phyloP scores from a whole-genome alignment of 2,329 filamentous ascomycete genomes.

The Apiospora arundinis region DNA sequence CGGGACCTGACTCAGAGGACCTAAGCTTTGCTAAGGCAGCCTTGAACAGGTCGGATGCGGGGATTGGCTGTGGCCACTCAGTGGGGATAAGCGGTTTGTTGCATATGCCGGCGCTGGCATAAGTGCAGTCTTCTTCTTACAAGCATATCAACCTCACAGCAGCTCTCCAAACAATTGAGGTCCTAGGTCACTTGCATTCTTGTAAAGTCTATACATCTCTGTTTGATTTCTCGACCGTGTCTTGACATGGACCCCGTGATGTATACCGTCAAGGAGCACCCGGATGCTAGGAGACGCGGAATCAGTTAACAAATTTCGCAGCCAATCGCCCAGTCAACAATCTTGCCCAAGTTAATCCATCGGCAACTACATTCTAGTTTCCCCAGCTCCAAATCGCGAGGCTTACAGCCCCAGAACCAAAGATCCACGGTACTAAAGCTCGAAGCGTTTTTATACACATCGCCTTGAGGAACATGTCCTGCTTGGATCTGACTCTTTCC shows the following conservation, averaged over 20 bases:
- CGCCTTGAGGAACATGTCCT: conserved; percentile 6
- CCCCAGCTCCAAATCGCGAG: background rate
- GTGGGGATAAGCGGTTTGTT: conserved; percentile 14
- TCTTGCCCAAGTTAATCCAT: background rate
- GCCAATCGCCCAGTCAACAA: background rate
- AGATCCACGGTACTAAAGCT: background rate
- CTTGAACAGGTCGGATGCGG: background rate
- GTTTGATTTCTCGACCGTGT: no score
- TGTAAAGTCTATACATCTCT: no score
- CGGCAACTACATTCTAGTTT: background rate
- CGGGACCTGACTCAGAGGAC: no score
- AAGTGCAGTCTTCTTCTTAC: background rate
- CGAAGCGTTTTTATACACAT: conserved; percentile 3
- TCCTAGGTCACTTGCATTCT: no score
- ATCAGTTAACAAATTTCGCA: background rate
- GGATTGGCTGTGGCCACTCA: background rate
- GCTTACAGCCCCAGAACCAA: background rate
- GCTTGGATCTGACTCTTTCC: conserved; percentile 9
- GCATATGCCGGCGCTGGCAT: background rate
- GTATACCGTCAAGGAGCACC: background rate
- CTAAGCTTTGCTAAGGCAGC: background rate
- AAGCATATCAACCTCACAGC: background rate
- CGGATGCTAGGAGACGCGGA: background rate
- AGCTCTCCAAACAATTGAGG: no score
- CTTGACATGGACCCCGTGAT: no score